Conservation (phyloP, 2,329 filamentous ascomycete genomes). For the Xylaria sp. region DNA sequence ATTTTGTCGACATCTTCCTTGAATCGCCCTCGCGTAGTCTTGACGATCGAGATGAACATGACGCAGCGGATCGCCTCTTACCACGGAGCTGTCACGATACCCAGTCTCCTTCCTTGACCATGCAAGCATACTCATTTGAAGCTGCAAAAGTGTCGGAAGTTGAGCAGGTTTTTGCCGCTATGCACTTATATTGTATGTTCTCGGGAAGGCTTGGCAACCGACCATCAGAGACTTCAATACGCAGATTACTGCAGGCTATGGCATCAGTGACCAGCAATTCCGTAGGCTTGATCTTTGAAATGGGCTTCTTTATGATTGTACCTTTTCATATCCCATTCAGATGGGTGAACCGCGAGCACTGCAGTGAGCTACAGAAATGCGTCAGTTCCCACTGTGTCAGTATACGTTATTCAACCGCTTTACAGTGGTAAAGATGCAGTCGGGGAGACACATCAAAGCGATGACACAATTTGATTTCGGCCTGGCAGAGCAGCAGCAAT, state of each 20-base stretch:
- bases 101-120: slow-evolving; percentile 49
- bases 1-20: slow-evolving; percentile 69
- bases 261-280: slow-evolving; percentile 33
- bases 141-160: slow-evolving; percentile 55
- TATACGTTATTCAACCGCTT: neutral
- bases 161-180: slow-evolving; percentile 63
- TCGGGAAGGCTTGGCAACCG: slow-evolving; percentile 61
- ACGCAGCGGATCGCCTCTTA: slow-evolving; percentile 31
- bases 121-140: slow-evolving; percentile 19
- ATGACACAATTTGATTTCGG: slow-evolving; percentile 16
- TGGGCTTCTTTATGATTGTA: slow-evolving; percentile 22
- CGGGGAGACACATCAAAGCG: neutral
- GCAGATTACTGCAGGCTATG: slow-evolving; percentile 36
- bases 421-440: slow-evolving; percentile 7
- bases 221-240: slow-evolving; percentile 36
- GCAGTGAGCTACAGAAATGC: slow-evolving; percentile 54
- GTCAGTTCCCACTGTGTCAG: neutral
- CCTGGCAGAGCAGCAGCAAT: slow-evolving; percentile 27
- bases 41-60: slow-evolving; percentile 40
- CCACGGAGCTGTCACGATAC: slow-evolving; percentile 35
- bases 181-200: slow-evolving; percentile 50
- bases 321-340: slow-evolving; percentile 30
- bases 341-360: slow-evolving; percentile 52
- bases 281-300: slow-evolving; percentile 29
- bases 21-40: slow-evolving; percentile 42